phyloP scores from a whole-genome alignment of 2,329 filamentous ascomycete genomes.

The Phaeoacremonium minimum region DNA sequence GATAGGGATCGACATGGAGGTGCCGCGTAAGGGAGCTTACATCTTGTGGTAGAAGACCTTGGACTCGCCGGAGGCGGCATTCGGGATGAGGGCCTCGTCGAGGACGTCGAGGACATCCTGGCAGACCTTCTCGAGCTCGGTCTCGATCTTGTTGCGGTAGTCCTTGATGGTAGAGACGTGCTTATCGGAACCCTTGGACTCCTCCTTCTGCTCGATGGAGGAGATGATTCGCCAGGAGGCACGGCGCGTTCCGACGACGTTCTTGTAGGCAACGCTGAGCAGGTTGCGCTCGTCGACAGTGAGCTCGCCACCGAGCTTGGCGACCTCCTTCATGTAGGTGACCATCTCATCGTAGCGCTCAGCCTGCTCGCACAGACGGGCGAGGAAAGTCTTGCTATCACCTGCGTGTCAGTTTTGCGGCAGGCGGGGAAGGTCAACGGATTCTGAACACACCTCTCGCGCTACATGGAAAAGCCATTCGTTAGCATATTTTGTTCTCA shows the following conservation, averaged over 20 bases:
- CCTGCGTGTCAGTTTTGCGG: slow-evolving; percentile 27
- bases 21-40: slow-evolving; percentile 54
- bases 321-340: slow-evolving; percentile 99
- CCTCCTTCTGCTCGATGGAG: slow-evolving; percentile 99
- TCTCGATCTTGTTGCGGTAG: slow-evolving; percentile 98
- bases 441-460: slow-evolving; percentile 26
- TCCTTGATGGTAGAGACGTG: slow-evolving; percentile 93
- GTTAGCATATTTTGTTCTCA: slow-evolving; percentile 15
- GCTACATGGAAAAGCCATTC: slow-evolving; percentile 11
- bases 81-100: slow-evolving; percentile 89
- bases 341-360: slow-evolving; percentile 99
- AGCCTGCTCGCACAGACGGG: slow-evolving; percentile 99
- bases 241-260: slow-evolving; percentile 94
- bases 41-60: slow-evolving; percentile 99
- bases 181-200: slow-evolving; percentile 93
- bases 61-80: slow-evolving; percentile 91
- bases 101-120: slow-evolving; percentile 95
- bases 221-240: slow-evolving; percentile 98
- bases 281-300: slow-evolving; percentile 98
- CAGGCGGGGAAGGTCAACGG: slow-evolving; percentile 3
- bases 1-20: neutral
- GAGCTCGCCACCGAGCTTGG: slow-evolving; percentile 77
- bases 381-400: slow-evolving; percentile 95
- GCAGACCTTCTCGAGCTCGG: slow-evolving; percentile 94
- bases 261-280: slow-evolving; percentile 97